These are phyloP conservation scores for Murraya paniculata DNA, from an alignment of 345 rosid genomes.

Conservation along the genomic window DNA sequence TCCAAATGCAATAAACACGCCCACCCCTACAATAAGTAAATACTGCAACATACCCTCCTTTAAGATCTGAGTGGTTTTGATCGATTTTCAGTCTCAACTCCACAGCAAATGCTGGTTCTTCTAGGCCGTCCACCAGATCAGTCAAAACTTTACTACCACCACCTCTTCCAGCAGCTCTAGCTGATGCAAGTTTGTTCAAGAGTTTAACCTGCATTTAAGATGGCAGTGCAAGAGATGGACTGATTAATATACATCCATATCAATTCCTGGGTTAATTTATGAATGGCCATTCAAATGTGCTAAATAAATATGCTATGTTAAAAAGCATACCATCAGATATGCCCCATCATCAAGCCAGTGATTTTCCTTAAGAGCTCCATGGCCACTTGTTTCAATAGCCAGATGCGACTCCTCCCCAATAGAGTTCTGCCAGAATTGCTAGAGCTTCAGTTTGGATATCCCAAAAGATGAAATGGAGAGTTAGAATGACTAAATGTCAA, in stretches of 20 bases:
- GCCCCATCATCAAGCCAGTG: constrained; percentile 99
- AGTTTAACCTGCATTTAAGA: constrained; percentile 67
- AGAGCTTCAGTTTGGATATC: constrained; percentile 13
- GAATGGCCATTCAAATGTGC: not conserved
- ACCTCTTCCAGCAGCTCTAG: constrained; percentile 65
- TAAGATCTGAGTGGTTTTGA: constrained; percentile 79
- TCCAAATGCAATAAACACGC: not conserved
- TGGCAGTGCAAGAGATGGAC: constrained; percentile 6
- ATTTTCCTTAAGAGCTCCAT: constrained; percentile 96
- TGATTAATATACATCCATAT: not conserved
- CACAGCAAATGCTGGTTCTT: constrained; percentile 69
- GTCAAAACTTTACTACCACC: constrained; percentile 86
- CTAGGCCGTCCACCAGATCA: constrained; percentile 76
- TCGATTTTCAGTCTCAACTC: constrained; percentile 87
- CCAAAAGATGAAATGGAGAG: not conserved
- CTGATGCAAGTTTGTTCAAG: constrained; percentile 90
- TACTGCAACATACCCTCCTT: constrained; percentile 72
- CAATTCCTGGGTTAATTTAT: constrained; percentile 1
- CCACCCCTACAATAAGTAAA: not conserved
- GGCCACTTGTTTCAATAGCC: constrained; percentile 98
- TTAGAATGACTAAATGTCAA: not conserved
- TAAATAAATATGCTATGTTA: not conserved
- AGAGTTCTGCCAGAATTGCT: constrained; percentile 58
- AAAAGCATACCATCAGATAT: constrained; percentile 78
- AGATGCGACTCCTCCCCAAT: constrained; percentile 85